These are phyloP conservation scores for Alternaria alternata DNA, from an alignment of 2,329 filamentous ascomycete species.

Conservation along the genomic window DNA sequence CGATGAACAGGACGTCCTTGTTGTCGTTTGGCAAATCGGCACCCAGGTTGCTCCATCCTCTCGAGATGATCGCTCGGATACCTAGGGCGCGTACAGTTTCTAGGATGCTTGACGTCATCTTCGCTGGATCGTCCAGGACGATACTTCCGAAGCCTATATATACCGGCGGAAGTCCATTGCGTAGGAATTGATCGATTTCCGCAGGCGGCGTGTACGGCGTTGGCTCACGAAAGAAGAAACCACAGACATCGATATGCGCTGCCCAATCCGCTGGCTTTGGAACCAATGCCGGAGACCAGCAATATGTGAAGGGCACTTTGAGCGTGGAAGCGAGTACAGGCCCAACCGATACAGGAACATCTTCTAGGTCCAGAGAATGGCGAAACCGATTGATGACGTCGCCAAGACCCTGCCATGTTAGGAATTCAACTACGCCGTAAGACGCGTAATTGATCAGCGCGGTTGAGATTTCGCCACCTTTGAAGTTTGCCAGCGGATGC, in stretches of 20 bases:
- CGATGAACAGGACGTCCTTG: conserved; percentile 60
- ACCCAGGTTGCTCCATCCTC: conserved; percentile 23
- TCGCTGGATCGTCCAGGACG: conserved; percentile 60
- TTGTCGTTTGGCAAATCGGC: conserved; percentile 9
- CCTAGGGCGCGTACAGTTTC: conserved; percentile 69
- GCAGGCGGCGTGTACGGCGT: conserved; percentile 52
- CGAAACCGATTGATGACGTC: conserved; percentile 58
- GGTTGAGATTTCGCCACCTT: conserved; percentile 42
- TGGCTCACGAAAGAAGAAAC: conserved; percentile 57
- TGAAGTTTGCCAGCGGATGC: conserved; percentile 61
- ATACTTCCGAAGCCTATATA: conserved; percentile 68
- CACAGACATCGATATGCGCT: conserved; percentile 45
- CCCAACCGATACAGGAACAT: conserved; percentile 37
- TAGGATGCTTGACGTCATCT: conserved; percentile 56
- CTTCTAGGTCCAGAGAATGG: conserved; percentile 52
- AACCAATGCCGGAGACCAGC: conserved; percentile 53
- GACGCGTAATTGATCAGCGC: conserved; percentile 53
- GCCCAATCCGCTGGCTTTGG: conserved; percentile 29
- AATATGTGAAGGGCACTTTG: conserved; percentile 56
- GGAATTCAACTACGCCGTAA: conserved; percentile 57
- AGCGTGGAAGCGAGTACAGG: conserved; percentile 50
- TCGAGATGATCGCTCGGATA: conserved; percentile 48
- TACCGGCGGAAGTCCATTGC: conserved; percentile 59
- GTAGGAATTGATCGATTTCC: conserved; percentile 56
- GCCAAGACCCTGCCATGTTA: conserved; percentile 61